These are phyloP conservation scores for Blastocystis sp. DNA, from an alignment of 352 stramenopile genomes.

Conservation along the genomic window DNA sequence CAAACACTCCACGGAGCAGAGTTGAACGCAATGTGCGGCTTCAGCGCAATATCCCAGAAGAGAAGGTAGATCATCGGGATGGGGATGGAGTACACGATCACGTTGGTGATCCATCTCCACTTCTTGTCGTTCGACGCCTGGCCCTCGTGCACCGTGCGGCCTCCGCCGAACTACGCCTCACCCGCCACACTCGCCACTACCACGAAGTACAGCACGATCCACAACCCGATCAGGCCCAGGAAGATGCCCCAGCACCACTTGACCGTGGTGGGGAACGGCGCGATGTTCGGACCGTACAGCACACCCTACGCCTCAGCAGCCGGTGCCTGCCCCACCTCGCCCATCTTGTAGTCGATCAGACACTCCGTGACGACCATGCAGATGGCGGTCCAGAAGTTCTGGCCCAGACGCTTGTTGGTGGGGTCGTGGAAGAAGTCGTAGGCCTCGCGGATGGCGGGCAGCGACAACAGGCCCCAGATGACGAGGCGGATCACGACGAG, in stretches of 20 bases:
- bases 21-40: constrained; percentile 57
- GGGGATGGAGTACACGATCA: constrained; percentile 46
- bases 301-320: constrained; percentile 11
- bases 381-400: constrained; percentile 67
- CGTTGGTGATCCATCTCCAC: constrained; percentile 24
- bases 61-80: constrained; percentile 47
- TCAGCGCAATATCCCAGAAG: constrained; percentile 47
- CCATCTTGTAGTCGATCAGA: constrained; percentile 68
- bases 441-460: constrained; percentile 47
- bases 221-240: constrained; percentile 77
- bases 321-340: constrained; percentile 1
- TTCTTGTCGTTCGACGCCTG: neutral
- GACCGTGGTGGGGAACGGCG: constrained; percentile 79
- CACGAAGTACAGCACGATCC: constrained; percentile 81
- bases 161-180: constrained; percentile 54
- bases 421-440: constrained; percentile 69
- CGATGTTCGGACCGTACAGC: constrained; percentile 73
- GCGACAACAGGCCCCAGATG: constrained; percentile 59
- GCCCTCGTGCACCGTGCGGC: constrained; percentile 1
- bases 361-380: constrained; percentile 62
- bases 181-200: neutral
- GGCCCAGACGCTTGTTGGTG: constrained; percentile 28
- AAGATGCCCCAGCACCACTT: constrained; percentile 80
- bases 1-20: neutral
- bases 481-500: constrained; percentile 52